A percentile compares a stretch with the other conserved stretches of the same genome.
Evolutionary conservation across 2,329 filamentous ascomycete species (phyloP).

Genomic region (Aureobasidium sp.): DNA sequence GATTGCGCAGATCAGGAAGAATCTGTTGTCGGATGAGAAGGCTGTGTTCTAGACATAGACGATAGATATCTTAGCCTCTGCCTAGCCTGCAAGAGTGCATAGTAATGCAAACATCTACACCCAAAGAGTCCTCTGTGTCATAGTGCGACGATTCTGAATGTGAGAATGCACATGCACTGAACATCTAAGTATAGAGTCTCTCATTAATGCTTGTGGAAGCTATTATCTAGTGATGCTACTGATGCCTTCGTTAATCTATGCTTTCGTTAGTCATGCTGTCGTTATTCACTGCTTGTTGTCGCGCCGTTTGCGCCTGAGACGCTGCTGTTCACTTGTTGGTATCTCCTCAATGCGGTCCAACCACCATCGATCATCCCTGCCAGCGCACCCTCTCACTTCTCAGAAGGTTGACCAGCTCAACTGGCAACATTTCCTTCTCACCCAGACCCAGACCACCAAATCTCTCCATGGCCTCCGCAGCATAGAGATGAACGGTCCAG

Average conservation of each 20-base stretch:
- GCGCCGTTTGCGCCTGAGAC: not conserved
- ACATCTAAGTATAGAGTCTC: not conserved
- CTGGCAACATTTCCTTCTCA: constrained; percentile 24
- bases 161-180: not conserved
- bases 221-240: constrained; percentile 2
- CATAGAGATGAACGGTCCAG: constrained; percentile 35
- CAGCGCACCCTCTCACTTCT: constrained; percentile 24
- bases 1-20: constrained; percentile 47
- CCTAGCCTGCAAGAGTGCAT: too few species aligned
- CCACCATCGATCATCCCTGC: constrained; percentile 18
- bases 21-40: constrained; percentile 30
- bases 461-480: constrained; percentile 21
- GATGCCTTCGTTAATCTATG: not conserved
- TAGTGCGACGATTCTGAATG: too few species aligned
- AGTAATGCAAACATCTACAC: too few species aligned
- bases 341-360: not conserved
- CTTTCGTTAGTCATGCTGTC: constrained; percentile 5
- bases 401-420: constrained; percentile 24
- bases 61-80: too few species aligned
- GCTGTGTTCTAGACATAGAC: not conserved
- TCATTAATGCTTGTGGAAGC: not conserved
- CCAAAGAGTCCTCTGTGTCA: too few species aligned
- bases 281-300: not conserved
- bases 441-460: constrained; percentile 24
- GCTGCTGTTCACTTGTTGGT: not conserved